These are phyloP conservation scores for Flaveria floridana DNA, from an alignment of 140 eudicot species.

Conservation along the genomic window DNA sequence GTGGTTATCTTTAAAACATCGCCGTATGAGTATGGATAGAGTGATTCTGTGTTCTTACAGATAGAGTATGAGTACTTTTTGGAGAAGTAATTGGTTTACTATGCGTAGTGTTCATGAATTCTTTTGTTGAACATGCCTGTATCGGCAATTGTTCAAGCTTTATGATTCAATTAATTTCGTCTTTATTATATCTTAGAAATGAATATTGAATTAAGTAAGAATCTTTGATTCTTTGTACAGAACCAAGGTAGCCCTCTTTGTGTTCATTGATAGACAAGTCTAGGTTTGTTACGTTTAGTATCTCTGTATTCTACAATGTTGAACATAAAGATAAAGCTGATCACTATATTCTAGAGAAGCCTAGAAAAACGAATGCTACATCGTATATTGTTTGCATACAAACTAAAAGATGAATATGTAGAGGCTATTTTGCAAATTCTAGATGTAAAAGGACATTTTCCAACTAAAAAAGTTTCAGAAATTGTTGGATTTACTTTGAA, in stretches of 20 bases:
- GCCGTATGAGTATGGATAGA: too few species aligned
- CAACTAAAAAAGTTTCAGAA: background rate
- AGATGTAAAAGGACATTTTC: conserved; percentile 2
- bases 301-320: too few species aligned
- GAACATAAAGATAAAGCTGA: too few species aligned
- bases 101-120: background rate
- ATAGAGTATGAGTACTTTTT: background rate
- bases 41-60: background rate
- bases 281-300: background rate
- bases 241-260: background rate
- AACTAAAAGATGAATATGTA: background rate
- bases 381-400: background rate
- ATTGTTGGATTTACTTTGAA: background rate
- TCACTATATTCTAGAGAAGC: background rate
- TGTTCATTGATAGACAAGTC: background rate
- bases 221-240: background rate
- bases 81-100: background rate
- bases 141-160: background rate
- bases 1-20: too few species aligned
- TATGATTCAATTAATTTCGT: background rate
- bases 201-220: background rate
- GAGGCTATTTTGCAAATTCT: background rate
- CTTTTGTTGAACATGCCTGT: background rate
- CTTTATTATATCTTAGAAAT: background rate
- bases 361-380: background rate